These are phyloP conservation scores for Chloranthus sessilifolius DNA, from an alignment of 164 flowering plant genomes.

Conservation along the genomic window DNA sequence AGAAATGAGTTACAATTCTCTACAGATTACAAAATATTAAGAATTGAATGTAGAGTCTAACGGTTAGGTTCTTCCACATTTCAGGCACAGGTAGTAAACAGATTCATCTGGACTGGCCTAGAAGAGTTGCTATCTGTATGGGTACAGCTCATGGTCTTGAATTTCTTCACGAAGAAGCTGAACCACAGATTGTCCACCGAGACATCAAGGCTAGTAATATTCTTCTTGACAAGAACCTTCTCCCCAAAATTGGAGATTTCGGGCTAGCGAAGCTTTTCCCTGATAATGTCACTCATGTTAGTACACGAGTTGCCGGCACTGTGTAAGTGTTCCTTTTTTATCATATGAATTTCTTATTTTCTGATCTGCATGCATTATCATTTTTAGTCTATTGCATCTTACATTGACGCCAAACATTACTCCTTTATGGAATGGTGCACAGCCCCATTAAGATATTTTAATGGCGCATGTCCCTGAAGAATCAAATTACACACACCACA, in stretches of 20 bases:
- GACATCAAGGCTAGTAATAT: slow-evolving; percentile 89
- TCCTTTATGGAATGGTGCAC: too few relatives aligned
- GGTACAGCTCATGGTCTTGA: slow-evolving; percentile 78
- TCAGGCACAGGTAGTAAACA: slow-evolving; percentile 47
- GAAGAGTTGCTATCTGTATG: slow-evolving; percentile 57
- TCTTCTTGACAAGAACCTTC: slow-evolving; percentile 61
- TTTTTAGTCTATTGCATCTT: too few relatives aligned
- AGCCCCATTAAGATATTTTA: too few relatives aligned
- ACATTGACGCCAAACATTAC: too few relatives aligned
- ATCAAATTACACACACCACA: too few relatives aligned
- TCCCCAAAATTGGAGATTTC: slow-evolving; percentile 87
- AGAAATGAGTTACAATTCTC: too few relatives aligned
- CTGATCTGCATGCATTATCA: too few relatives aligned
- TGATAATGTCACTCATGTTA: slow-evolving; percentile 78
- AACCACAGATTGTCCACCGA: slow-evolving; percentile 67
- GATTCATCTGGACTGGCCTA: slow-evolving; percentile 50
- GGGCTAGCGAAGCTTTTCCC: slow-evolving; percentile 90
- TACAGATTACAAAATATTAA: too few relatives aligned
- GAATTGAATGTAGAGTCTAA: too few relatives aligned
- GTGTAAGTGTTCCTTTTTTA: slow-evolving; percentile 49
- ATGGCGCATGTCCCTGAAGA: too few relatives aligned
- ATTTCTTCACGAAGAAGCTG: slow-evolving; percentile 79
- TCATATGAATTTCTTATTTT: neutral
- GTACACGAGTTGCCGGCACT: slow-evolving; percentile 89
- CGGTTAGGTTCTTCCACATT: slow-evolving; percentile 11